Base-by-base conservation (phyloP, 441 rosid genomes). In the Caryocar brasiliense region DNA sequence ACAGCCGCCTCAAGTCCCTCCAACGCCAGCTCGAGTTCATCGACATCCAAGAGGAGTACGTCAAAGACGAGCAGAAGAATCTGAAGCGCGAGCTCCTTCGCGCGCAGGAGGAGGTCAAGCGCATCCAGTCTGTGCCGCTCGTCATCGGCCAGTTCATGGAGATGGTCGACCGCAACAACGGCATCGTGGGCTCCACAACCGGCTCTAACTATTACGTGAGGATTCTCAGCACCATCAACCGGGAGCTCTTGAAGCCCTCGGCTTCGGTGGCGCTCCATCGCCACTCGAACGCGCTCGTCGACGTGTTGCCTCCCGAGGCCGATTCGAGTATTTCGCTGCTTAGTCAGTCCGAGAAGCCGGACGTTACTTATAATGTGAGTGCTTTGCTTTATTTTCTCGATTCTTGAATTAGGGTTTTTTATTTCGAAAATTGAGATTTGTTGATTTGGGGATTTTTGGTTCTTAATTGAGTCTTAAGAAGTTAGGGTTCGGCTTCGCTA, bases 101-200 rank as follows among this genome's bases (percentile, higher is more conserved):
- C n/a, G 96, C 96, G 5, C 96, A 91, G 74, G 98, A 91, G 42
- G 98, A 91, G 82, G 98, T 91, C 28, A 91, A 91, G 68, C 76
- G 98, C 60, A 91, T 91, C 69, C 96, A 91, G 59, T 91, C 98
- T 22, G 98, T 91, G 40, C 98, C 98, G 8, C 64, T 91, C 4
- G 96, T 91, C 18, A 87, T 91, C 8, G 98, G 98, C 6, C 98
- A 91, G 72, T 91, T 91, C 68, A 91, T 91, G 98, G 98, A 91
- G 77, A 91, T 91, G 98, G 98, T 91, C 5, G 96, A 91, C 62
- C 93, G 81, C 75, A 91, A 87, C 70, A 85, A 91, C 65, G 98
- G 98, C 13, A 91, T 91, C 40, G 98, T 91, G 4, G 96, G 96
- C 15, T 91, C 98, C 25, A 91, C 98, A 19, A 91, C 98, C 0